Percentiles rank a stretch among this genome's conserved stretches.
These are phyloP conservation scores for Vachellia pachyceras DNA, from an alignment of 306 rosid genomes.

Conservation along the genomic window DNA sequence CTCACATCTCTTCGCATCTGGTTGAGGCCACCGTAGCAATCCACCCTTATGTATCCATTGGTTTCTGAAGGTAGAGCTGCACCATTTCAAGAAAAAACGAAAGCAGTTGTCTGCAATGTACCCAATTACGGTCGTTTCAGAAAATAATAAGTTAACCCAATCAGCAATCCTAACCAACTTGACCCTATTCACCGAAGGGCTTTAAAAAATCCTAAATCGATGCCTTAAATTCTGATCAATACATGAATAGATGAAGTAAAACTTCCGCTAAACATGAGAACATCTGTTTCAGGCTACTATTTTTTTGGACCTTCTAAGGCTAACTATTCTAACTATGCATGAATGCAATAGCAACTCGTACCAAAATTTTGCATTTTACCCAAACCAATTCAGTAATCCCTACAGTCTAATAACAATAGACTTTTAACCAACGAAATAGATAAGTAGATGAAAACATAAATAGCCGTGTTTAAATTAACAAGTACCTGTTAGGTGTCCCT, in stretches of 20 bases:
- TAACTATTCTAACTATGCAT: not conserved
- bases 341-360: not conserved
- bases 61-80: conserved; percentile 78
- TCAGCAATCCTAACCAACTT: conserved; percentile 32
- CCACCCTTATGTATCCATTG: conserved; percentile 88
- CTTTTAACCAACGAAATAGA: conserved; percentile 14
- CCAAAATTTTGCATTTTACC: not conserved
- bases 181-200: conserved; percentile 10
- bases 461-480: conserved; percentile 14
- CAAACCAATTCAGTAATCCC: conserved; percentile 6
- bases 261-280: not conserved
- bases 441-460: not conserved
- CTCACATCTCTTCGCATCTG: conserved; percentile 98
- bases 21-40: conserved; percentile 96
- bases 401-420: conserved; percentile 6
- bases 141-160: conserved; percentile 41
- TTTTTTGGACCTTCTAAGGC: not conserved
- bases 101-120: conserved; percentile 80
- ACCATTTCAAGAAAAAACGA: conserved; percentile 64
- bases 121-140: conserved; percentile 74
- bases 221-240: conserved; percentile 27
- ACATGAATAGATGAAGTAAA: conserved; percentile 4
- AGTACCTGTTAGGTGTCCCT: conserved; percentile 64
- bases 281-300: not conserved
- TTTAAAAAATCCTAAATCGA: not conserved